phyloP scores from a whole-genome alignment of 768 basidiomycete genomes.

The Hypholoma fasciculare region DNA sequence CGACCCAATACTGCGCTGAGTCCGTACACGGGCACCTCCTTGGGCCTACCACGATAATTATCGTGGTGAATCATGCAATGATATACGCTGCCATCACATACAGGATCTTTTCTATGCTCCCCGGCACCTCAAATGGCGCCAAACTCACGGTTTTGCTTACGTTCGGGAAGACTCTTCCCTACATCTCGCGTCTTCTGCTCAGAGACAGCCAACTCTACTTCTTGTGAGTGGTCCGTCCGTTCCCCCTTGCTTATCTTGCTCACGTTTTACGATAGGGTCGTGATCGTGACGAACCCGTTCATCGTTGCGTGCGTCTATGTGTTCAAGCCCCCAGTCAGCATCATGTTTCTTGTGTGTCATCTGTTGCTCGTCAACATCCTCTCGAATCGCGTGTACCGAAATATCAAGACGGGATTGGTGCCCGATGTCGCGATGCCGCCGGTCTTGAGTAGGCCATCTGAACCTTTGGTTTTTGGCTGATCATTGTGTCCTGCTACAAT shows the following conservation, averaged over 20 bases:
- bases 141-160: slow-evolving; percentile 2
- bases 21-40: slow-evolving; percentile 11
- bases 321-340: not conserved
- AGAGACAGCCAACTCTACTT: slow-evolving; percentile 30
- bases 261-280: not conserved
- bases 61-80: slow-evolving; percentile 26
- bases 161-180: slow-evolving; percentile 16
- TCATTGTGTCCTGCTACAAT: too few relatives aligned
- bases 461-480: too few relatives aligned
- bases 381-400: slow-evolving; percentile 11
- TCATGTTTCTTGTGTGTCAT: slow-evolving; percentile 14
- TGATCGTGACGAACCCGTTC: slow-evolving; percentile 8
- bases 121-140: not conserved
- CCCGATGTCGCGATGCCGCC: not conserved
- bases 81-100: slow-evolving; percentile 32
- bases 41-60: slow-evolving; percentile 15
- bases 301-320: slow-evolving; percentile 3
- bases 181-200: slow-evolving; percentile 3
- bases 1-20: slow-evolving; percentile 24
- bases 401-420: not conserved
- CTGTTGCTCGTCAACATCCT: slow-evolving; percentile 11
- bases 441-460: too few relatives aligned
- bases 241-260: not conserved
- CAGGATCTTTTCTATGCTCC: slow-evolving; percentile 18
- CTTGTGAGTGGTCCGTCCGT: not conserved